A percentile compares a stretch with the other conserved stretches of the same genome.
phyloP scores from a whole-genome alignment of 2,329 filamentous ascomycete genomes.

The Phaeosphaeria sp. region DNA sequence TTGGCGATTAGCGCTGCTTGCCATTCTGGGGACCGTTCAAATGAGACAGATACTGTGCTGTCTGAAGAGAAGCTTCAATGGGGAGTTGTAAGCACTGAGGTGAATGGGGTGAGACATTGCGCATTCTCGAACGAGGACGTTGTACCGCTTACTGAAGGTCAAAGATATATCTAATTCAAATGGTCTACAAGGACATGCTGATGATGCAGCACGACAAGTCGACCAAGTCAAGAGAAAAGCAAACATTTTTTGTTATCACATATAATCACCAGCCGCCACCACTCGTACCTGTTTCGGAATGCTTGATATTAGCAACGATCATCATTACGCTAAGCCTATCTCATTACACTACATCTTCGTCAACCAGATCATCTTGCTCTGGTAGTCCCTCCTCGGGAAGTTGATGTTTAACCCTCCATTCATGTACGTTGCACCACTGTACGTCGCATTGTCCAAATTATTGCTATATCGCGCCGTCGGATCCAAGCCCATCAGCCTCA shows the following conservation, averaged over 20 bases:
- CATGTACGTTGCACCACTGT: constrained; percentile 67
- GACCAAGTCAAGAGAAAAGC: no score
- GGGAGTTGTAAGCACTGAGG: constrained; percentile 17
- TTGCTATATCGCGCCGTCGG: constrained; percentile 58
- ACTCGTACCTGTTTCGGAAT: no score
- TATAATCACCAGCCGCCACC: no score
- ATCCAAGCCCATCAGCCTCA: constrained; percentile 66
- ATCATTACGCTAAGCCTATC: background rate
- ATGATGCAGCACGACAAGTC: no score
- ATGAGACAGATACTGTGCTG: background rate
- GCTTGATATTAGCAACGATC: background rate
- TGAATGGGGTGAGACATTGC: constrained; percentile 23
- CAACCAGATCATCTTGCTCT: constrained; percentile 64
- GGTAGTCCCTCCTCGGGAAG: constrained; percentile 59
- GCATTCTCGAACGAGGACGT: constrained; percentile 20
- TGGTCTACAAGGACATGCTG: no score
- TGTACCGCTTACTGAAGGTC: constrained; percentile 4
- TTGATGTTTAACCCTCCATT: constrained; percentile 64
- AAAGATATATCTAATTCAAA: constrained; percentile 4
- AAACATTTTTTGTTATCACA: no score
- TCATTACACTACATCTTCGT: constrained; percentile 45
- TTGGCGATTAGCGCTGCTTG: constrained; percentile 35
- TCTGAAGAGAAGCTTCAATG: constrained; percentile 17
- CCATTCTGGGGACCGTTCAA: constrained; percentile 13
- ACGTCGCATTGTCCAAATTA: constrained; percentile 59